These are phyloP conservation scores for Vaccinium darrowii DNA, from an alignment of 148 eudicot species.

Conservation along the genomic window DNA sequence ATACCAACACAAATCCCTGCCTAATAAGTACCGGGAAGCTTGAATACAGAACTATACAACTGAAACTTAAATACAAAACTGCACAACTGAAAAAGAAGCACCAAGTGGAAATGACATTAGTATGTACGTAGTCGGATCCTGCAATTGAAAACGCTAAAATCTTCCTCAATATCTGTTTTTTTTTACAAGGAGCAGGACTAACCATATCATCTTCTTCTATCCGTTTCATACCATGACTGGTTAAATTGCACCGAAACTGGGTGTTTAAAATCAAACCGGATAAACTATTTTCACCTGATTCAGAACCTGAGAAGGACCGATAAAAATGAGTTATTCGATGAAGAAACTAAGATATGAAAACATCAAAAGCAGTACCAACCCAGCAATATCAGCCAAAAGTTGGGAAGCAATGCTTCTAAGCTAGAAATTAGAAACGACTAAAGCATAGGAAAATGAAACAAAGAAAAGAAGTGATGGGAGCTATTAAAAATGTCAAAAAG, in stretches of 20 bases:
- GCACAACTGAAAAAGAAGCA: not conserved
- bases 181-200: conserved; percentile 32
- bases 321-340: not conserved
- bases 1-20: not conserved
- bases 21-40: not conserved
- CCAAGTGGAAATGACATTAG: not conserved
- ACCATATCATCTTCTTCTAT: conserved; percentile 40
- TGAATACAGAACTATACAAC: not conserved
- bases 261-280: conserved; percentile 9
- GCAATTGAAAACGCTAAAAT: not conserved
- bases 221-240: conserved; percentile 35
- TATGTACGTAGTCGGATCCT: not conserved
- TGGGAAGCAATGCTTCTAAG: not conserved
- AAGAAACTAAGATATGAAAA: not conserved
- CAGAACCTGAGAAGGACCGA: conserved; percentile 22
- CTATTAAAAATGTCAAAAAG: not conserved
- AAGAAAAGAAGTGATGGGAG: not conserved
- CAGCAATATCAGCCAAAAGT: not conserved
- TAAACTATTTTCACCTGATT: conserved; percentile 15
- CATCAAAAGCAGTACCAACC: not conserved
- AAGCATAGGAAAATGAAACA: not conserved
- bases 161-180: conserved; percentile 31
- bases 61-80: not conserved
- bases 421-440: not conserved
- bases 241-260: conserved; percentile 29